A percentile compares a stretch with the other conserved stretches of the same genome.
phyloP scores from a whole-genome alignment of 148 eudicot species.

The Silene conica region DNA sequence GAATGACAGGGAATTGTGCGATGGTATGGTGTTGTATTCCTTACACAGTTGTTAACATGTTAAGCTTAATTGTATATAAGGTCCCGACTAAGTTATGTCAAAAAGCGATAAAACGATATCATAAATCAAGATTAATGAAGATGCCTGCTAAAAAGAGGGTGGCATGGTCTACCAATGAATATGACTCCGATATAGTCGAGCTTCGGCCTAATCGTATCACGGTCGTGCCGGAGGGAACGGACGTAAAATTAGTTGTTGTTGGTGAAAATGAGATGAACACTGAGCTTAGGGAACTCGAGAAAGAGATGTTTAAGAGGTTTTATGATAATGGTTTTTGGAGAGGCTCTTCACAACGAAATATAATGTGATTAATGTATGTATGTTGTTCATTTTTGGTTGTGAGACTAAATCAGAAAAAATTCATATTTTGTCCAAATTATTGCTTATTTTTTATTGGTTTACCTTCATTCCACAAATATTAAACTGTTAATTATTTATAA shows the following conservation, averaged over 20 bases:
- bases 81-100: constrained; percentile 10
- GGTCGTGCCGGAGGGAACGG: constrained; percentile 4
- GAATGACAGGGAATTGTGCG: constrained; percentile 21
- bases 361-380: constrained; percentile 35
- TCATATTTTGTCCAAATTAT: too few relatives aligned
- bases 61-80: constrained; percentile 11
- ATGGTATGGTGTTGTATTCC: constrained; percentile 25
- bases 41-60: not conserved
- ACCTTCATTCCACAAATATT: too few relatives aligned
- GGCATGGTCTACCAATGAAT: not conserved
- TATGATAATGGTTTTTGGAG: constrained; percentile 21
- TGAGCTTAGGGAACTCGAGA: not conserved
- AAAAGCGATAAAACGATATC: constrained; percentile 9
- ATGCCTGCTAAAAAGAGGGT: not conserved
- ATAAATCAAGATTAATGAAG: not conserved
- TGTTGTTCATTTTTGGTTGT: constrained; percentile 2
- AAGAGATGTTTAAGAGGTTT: constrained; percentile 8
- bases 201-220: not conserved
- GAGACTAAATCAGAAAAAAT: not conserved
- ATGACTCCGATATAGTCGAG: not conserved
- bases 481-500: too few relatives aligned
- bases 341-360: constrained; percentile 8
- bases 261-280: not conserved
- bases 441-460: not conserved
- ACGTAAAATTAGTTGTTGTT: constrained; percentile 3